Evolutionary conservation across 2,329 filamentous ascomycete species (phyloP).

Genomic region (Botrytis sinoallii): DNA sequence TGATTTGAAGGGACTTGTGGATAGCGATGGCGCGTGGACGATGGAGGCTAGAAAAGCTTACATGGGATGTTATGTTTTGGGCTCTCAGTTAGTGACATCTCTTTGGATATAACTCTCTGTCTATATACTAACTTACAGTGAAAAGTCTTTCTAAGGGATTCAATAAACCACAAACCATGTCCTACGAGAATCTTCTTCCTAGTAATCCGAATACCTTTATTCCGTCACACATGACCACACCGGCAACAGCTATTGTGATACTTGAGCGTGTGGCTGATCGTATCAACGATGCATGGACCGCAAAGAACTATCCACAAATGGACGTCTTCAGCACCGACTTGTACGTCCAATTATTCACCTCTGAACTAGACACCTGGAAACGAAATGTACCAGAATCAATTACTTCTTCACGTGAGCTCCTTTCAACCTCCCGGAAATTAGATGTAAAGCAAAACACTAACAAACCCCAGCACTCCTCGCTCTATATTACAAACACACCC

Average conservation of each 20-base stretch:
- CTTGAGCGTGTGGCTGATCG: slow-evolving; percentile 28
- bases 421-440: too few species aligned
- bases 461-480: slow-evolving; percentile 23
- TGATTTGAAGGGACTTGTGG: slow-evolving; percentile 25
- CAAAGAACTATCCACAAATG: slow-evolving; percentile 20
- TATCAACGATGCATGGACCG: slow-evolving; percentile 20
- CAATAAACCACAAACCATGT: slow-evolving; percentile 31
- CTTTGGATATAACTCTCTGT: neutral
- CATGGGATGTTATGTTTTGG: slow-evolving; percentile 37
- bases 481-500: slow-evolving; percentile 24
- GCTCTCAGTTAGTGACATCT: slow-evolving; percentile 27
- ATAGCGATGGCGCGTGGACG: slow-evolving; percentile 25
- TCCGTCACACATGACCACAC: slow-evolving; percentile 14
- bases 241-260: slow-evolving; percentile 22
- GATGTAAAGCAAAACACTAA: neutral
- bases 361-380: slow-evolving; percentile 31
- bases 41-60: slow-evolving; percentile 32
- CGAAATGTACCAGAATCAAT: slow-evolving; percentile 22
- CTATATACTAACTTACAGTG: neutral
- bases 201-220: slow-evolving; percentile 16
- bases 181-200: slow-evolving; percentile 29
- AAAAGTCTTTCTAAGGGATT: slow-evolving; percentile 24
- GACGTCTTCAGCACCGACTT: slow-evolving; percentile 29
- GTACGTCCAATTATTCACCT: slow-evolving; percentile 30
- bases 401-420: slow-evolving; percentile 24